Percentiles rank a stretch among this genome's conserved stretches.
Conservation (phyloP, 1,139 yeast genomes). For the Scheffersomyces parashehatae region DNA sequence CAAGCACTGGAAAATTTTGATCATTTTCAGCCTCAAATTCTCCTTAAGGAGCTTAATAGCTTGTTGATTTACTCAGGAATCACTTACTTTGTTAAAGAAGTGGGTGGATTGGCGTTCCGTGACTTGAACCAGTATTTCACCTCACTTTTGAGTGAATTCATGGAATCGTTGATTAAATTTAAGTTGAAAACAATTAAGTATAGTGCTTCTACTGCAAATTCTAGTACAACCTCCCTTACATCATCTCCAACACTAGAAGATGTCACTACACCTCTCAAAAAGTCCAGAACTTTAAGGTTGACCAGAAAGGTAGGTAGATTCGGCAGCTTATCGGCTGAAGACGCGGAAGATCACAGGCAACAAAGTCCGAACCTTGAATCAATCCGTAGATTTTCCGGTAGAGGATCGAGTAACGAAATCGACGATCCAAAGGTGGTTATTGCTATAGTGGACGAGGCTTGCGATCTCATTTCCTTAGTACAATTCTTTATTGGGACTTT, state of each 20-base stretch:
- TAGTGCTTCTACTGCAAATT: conserved; percentile 8
- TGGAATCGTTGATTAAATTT: conserved; percentile 26
- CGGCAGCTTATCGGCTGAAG: conserved; percentile 5
- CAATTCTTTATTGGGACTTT: conserved; percentile 66
- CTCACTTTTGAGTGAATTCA: conserved; percentile 24
- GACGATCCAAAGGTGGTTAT: conserved; percentile 47
- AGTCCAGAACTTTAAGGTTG: conserved; percentile 35
- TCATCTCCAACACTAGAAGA: conserved; percentile 13
- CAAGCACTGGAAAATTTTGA: conserved; percentile 27
- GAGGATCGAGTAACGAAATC: conserved; percentile 24
- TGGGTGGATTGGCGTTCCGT: conserved; percentile 19
- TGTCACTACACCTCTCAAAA: conserved; percentile 21
- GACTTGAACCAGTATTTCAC: conserved; percentile 33
- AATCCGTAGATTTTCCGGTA: conserved; percentile 9
- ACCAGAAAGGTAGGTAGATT: conserved; percentile 25
- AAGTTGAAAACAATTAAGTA: conserved; percentile 24
- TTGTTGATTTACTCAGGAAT: conserved; percentile 61
- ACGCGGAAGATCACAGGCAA: conserved; percentile 7
- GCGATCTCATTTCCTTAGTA: conserved; percentile 42
- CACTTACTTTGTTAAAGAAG: conserved; percentile 64
- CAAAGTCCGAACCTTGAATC: conserved; percentile 11
- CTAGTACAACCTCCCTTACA: conserved; percentile 9
- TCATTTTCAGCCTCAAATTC: conserved; percentile 22
- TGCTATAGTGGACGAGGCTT: conserved; percentile 36
- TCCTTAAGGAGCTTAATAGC: conserved; percentile 38